A percentile compares a stretch with the other conserved stretches of the same genome.
These are phyloP conservation scores for Drechslerella coelobrocha DNA, from an alignment of 2,329 filamentous ascomycete species.

Conservation along the genomic window DNA sequence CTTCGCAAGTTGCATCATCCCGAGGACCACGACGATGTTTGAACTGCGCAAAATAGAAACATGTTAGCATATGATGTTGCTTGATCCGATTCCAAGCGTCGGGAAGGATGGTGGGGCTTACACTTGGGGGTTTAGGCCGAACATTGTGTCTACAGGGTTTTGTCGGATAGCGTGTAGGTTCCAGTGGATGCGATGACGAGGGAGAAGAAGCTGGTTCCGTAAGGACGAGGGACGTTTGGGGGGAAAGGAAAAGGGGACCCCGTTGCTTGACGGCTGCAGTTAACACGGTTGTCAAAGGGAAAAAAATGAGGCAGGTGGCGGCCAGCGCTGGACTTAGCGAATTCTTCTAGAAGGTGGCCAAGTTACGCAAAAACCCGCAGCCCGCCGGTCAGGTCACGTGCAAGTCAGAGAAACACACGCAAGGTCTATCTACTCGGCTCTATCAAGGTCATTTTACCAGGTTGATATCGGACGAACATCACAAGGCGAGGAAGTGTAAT, in stretches of 20 bases:
- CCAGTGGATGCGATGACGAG: slow-evolving; percentile 2
- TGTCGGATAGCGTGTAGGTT: neutral
- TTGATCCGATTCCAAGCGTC: slow-evolving; percentile 19
- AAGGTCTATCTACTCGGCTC: no score
- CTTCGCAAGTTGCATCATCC: slow-evolving; percentile 98
- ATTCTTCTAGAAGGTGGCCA: slow-evolving; percentile 48
- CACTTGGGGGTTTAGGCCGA: slow-evolving; percentile 47
- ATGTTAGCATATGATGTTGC: neutral
- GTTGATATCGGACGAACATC: no score
- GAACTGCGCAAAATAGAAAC: slow-evolving; percentile 67
- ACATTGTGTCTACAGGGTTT: slow-evolving; percentile 29
- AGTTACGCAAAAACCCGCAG: slow-evolving; percentile 30
- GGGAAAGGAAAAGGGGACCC: slow-evolving; percentile 27
- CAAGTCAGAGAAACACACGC: neutral
- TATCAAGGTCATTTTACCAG: no score
- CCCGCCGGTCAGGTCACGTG: slow-evolving; percentile 28
- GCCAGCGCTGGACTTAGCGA: slow-evolving; percentile 36
- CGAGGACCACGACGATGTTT: slow-evolving; percentile 92
- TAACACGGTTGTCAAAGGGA: slow-evolving; percentile 51
- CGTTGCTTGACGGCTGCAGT: slow-evolving; percentile 19
- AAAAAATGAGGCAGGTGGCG: slow-evolving; percentile 44
- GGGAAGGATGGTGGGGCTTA: slow-evolving; percentile 16
- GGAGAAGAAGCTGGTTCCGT: slow-evolving; percentile 11
- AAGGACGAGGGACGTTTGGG: slow-evolving; percentile 28
- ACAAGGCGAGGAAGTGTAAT: no score